Evolutionary conservation across 495 filamentous ascomycete species (phyloP).

Genomic region (Trypethelium eluteriae): DNA sequence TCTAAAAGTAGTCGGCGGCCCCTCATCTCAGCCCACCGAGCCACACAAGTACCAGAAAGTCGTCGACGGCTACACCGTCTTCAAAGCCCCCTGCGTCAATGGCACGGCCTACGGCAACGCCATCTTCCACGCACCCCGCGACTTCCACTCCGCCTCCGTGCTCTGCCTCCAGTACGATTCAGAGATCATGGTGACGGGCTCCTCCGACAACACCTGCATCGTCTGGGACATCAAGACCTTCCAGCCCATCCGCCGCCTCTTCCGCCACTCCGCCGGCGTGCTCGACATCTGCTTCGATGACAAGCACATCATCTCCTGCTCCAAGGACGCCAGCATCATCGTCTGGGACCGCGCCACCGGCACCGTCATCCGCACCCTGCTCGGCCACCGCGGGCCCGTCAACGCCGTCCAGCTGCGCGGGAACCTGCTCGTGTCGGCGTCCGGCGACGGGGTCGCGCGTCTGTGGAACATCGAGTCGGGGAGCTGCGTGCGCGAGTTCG

Average conservation of each 20-base stretch:
- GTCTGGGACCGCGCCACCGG: constrained; percentile 85
- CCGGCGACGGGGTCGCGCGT: constrained; percentile 85
- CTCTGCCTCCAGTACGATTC: constrained; percentile 93
- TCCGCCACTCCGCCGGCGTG: constrained; percentile 74
- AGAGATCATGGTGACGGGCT: constrained; percentile 85
- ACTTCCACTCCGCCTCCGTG: constrained; percentile 77
- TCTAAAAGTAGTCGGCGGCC: constrained; percentile 65
- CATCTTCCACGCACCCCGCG: constrained; percentile 33
- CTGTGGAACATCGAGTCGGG: constrained; percentile 89
- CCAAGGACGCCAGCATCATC: constrained; percentile 85
- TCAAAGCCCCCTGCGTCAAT: constrained; percentile 40
- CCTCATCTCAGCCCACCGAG: constrained; percentile 22
- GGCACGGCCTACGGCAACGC: constrained; percentile 38
- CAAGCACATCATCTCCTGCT: constrained; percentile 88
- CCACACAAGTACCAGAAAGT: constrained; percentile 27
- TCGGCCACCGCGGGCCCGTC: constrained; percentile 81
- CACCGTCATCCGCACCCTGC: constrained; percentile 60
- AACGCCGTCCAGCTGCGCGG: constrained; percentile 92
- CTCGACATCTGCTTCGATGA: constrained; percentile 89
- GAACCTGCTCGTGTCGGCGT: constrained; percentile 82
- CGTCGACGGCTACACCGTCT: constrained; percentile 23
- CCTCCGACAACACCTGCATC: constrained; percentile 85
- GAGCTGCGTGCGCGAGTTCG: constrained; percentile 77
- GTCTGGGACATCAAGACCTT: constrained; percentile 78
- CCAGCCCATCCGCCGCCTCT: constrained; percentile 66